These are phyloP conservation scores for Streptanthus diversifolius DNA, from an alignment of 345 rosid species.

Conservation along the genomic window DNA sequence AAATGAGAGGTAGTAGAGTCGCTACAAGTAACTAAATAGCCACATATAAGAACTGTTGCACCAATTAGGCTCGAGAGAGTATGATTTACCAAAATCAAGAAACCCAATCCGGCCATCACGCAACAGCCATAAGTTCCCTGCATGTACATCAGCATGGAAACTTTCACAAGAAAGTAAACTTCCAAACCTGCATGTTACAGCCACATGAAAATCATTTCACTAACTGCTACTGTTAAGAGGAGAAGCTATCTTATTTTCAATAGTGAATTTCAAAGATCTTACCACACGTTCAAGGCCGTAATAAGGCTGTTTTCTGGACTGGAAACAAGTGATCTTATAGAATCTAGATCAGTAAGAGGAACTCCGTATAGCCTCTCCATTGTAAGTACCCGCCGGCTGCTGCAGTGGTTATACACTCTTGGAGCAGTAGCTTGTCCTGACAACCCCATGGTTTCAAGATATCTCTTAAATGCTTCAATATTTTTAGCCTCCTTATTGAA, in stretches of 20 bases:
- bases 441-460: conserved; percentile 82
- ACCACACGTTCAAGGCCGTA: conserved; percentile 97
- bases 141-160: conserved; percentile 99
- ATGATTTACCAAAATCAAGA: conserved; percentile 84
- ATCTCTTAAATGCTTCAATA: conserved; percentile 71
- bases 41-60: conserved; percentile 12
- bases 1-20: neutral
- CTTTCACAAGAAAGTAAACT: conserved; percentile 91
- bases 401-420: conserved; percentile 76
- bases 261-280: conserved; percentile 27
- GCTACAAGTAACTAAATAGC: neutral
- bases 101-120: conserved; percentile 96
- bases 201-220: neutral
- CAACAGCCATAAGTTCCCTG: conserved; percentile 89
- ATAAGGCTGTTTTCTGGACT: conserved; percentile 87
- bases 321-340: conserved; percentile 84
- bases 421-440: conserved; percentile 96
- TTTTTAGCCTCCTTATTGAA: conserved; percentile 86
- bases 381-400: conserved; percentile 72
- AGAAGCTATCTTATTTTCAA: neutral
- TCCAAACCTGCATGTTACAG: conserved; percentile 68
- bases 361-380: conserved; percentile 99
- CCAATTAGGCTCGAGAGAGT: conserved; percentile 6
- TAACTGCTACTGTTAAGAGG: neutral
- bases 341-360: conserved; percentile 92